Evolutionary conservation across 306 rosid genomes (phyloP).

Genomic region (Castanospermum australe): DNA sequence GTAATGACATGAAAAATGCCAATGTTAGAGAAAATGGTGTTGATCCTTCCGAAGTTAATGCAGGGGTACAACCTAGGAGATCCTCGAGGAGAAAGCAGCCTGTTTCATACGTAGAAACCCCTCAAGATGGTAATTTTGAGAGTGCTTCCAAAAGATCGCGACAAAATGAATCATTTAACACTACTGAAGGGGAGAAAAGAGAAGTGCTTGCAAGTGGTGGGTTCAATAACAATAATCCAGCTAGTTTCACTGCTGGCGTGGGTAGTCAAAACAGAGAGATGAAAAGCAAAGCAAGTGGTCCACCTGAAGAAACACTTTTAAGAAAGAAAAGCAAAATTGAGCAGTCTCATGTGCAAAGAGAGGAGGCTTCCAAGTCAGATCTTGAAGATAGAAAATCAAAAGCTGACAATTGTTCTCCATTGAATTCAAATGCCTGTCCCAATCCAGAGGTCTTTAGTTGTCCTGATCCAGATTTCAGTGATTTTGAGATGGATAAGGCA

Average conservation of each 20-base stretch:
- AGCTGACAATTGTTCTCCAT: conserved; percentile 18
- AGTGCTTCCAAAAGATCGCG: conserved; percentile 43
- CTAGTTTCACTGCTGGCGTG: conserved; percentile 3
- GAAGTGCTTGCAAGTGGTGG: conserved; percentile 35
- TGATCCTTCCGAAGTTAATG: conserved; percentile 30
- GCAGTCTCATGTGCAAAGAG: conserved; percentile 26
- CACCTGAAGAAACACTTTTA: conserved; percentile 31
- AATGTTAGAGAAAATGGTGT: conserved; percentile 30
- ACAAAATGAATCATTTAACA: conserved; percentile 28
- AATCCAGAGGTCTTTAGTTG: conserved; percentile 3
- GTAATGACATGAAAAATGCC: conserved; percentile 19
- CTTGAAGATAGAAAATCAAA: conserved; percentile 27
- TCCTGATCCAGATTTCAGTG: conserved; percentile 76
- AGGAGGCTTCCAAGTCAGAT: conserved; percentile 38
- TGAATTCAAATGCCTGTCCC: conserved; percentile 30
- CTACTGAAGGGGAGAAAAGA: conserved; percentile 24
- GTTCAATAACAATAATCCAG: conserved; percentile 6
- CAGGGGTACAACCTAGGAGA: conserved; percentile 33
- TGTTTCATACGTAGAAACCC: conserved; percentile 37
- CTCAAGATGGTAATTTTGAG: conserved; percentile 39
- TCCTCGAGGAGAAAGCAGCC: conserved; percentile 51
- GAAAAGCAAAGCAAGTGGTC: conserved; percentile 13
- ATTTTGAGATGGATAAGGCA: conserved; percentile 61
- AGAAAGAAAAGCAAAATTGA: conserved; percentile 30
- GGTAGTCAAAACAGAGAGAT: conserved; percentile 15